phyloP scores from a whole-genome alignment of 2,329 filamentous ascomycete genomes.

The Trichoderma brevicompactum region DNA sequence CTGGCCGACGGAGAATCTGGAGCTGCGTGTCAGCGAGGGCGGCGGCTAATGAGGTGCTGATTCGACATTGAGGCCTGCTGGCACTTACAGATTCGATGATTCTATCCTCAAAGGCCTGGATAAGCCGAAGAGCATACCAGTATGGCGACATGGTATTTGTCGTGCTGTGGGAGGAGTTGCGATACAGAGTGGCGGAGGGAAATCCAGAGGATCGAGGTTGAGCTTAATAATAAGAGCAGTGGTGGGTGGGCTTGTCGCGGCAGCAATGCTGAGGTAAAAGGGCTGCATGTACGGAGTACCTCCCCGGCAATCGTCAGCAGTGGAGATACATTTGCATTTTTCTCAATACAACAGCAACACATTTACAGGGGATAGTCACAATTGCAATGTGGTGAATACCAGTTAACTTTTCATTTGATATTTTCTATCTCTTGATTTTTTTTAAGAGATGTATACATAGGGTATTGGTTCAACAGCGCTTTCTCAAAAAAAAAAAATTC shows the following conservation, averaged over 20 bases:
- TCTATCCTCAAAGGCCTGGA: conserved; percentile 43
- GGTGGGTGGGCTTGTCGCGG: background rate
- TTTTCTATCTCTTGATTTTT: background rate
- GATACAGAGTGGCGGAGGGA: background rate
- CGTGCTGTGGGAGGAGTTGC: background rate
- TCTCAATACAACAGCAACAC: background rate
- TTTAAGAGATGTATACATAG: background rate
- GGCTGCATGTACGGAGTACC: conserved; percentile 7
- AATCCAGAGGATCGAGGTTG: background rate
- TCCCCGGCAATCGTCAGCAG: background rate
- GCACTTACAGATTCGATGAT: conserved; percentile 36
- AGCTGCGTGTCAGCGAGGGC: conserved; percentile 23
- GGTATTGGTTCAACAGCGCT: conserved; percentile 17
- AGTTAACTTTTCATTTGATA: background rate
- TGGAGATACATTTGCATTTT: background rate
- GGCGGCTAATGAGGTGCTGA: background rate
- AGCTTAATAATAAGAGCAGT: conserved; percentile 13
- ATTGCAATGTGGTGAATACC: background rate
- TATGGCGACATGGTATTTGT: conserved; percentile 39
- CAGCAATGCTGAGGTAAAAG: conserved; percentile 12
- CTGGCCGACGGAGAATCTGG: conserved; percentile 55
- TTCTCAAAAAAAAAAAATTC: background rate
- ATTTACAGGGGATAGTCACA: background rate
- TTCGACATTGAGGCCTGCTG: background rate
- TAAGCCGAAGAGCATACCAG: conserved; percentile 42